Evolutionary conservation across 169 alveolate genomes (phyloP), one percentile per base, ranked within the genome.

Genomic region (Ichthyophthirius multifiliis): DNA sequence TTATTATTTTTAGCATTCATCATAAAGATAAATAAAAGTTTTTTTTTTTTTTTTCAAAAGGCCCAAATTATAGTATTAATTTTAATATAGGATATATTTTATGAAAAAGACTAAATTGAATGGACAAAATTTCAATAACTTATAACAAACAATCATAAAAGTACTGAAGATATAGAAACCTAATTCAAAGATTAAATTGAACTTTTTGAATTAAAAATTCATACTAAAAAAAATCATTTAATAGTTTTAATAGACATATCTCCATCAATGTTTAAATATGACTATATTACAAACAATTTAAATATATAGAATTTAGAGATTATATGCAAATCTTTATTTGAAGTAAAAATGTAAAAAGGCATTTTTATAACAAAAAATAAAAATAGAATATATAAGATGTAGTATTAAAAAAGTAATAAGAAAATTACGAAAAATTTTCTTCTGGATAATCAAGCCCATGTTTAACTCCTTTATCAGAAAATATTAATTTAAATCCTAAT

Each of bases 231-330:
- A 18, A 67, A 37, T 20, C 77, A 67, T 67, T 67, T 67, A 41
- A 37, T 67, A 16, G 35, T 67, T 67, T 37, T 67, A 39, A 18
- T 67, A 30, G 77, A 67, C 41, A 37, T 67, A 0, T 67, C 77
- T 41, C 46, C 35, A 6, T 67, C 77, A 3, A 67, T 67, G 77
- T 67, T 67, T 37, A 37, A 67, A 37, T 67, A 67, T 41, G 77
- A 37, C 39, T 20, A 37, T 30, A 20, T 34, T 0, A 37, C 63
- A 1, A 67, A 39, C 13, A 18, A 35, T 39, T 23, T 67, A 3
- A 18, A 67, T 39, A 37, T 67, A 18, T 39, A 67, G 32, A 20
- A 35, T 30, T 39, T 67, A 34, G 77, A 67, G 27, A 67, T 67
- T 16, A 67, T 67, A 16, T 37, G 43, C 39, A 67, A 67, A 67